Base-by-base conservation (phyloP, 345 rosid genomes). In the Geranium rotundifolium region DNA sequence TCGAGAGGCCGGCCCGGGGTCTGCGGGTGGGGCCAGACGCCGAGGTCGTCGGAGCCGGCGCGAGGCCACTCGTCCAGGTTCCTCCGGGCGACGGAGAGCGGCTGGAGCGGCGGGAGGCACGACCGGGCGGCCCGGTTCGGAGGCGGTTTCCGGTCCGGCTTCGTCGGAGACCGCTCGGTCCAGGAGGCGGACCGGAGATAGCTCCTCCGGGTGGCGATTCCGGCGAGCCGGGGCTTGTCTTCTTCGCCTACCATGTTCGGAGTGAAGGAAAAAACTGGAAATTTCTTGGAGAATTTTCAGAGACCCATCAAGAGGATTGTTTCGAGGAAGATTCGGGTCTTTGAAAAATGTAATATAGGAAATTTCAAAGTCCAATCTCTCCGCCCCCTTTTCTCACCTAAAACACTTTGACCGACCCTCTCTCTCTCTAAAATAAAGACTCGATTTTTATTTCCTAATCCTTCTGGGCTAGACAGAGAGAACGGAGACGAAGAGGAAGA, bases 1-100 rank as follows among this genome's bases (percentile, higher is more conserved):
- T 72, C 46, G 72, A 58, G 56, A 17, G 73, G 65, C 16, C 80
- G 84, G 60, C 85, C 75, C 14, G 91, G 91, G 17, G 91, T 86
- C 68, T 81, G 91, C 4, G 80, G 79, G 72, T 75, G 72, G 54
- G 88, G 91, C 91, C 91, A 86, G 56, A 83, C 86, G 7, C 91
- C 91, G 19, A 86, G 83, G 73, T 86, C 91, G 72, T 86, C 91
- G 16, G 86, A 77, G 30, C 91, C 85, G 3, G 91, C 84, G 57
- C 66, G 72, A 17, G 91, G 91, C 91, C 91, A 86, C 69, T 86
- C 86, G 78, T 81, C 86, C 23, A 69, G 78, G 13, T 80, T 81
- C 62, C 69, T 63, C 56, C 82, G 77, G 12, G 79, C 29, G 17
- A 86, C 82, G 14, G 79, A 69, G 29, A 86, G 86, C 8, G 91